Evolutionary conservation across 2,329 filamentous ascomycete species (phyloP).

Genomic region (Phyllosticta citribraziliensis): DNA sequence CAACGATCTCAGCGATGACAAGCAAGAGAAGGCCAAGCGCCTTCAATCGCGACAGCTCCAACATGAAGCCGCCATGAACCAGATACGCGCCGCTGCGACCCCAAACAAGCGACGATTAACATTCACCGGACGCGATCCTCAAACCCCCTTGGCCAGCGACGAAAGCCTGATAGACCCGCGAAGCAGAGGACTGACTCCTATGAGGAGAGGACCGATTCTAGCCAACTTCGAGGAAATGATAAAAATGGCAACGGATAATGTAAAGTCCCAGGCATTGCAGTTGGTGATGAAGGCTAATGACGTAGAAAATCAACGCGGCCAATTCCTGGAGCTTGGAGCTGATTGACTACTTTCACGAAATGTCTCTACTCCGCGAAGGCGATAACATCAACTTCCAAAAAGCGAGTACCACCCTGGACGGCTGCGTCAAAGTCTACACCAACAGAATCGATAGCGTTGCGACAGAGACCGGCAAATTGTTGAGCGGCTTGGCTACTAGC

Average conservation of each 20-base stretch:
- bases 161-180: constrained; percentile 54
- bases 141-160: constrained; percentile 37
- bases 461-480: constrained; percentile 87
- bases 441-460: constrained; percentile 97
- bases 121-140: constrained; percentile 40
- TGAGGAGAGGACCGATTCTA: constrained; percentile 86
- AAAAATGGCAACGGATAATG: constrained; percentile 99
- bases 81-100: constrained; percentile 73
- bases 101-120: constrained; percentile 52
- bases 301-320: constrained; percentile 70
- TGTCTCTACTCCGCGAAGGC: constrained; percentile 92
- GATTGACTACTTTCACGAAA: constrained; percentile 99
- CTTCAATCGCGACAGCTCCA: constrained; percentile 79
- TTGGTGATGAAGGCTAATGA: constrained; percentile 9
- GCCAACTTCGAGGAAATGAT: constrained; percentile 99
- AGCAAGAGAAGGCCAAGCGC: constrained; percentile 78
- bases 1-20: constrained; percentile 97
- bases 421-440: constrained; percentile 98
- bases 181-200: constrained; percentile 74
- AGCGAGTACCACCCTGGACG: constrained; percentile 92
- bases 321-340: constrained; percentile 99
- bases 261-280: constrained; percentile 12
- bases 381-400: constrained; percentile 98
- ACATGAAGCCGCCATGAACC: constrained; percentile 84
- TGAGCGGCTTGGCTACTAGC: constrained; percentile 88